Conservation (phyloP, 495 filamentous ascomycete genomes). For the Penicillium riverlandense region DNA sequence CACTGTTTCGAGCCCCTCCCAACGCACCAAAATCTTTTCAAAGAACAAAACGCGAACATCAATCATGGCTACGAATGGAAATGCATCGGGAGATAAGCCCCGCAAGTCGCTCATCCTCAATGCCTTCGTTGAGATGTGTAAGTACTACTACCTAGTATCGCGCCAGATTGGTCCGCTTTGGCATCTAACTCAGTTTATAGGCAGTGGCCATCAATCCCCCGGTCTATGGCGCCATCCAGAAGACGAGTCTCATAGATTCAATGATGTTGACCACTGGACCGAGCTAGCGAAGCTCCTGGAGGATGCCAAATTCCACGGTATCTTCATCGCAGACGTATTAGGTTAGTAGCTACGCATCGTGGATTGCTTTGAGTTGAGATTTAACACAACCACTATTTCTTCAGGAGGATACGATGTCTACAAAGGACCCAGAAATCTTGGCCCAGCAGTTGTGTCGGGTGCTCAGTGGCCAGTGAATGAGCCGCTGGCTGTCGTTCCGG, state of each 20-base stretch:
- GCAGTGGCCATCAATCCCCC: constrained; percentile 47
- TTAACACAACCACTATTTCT: neutral
- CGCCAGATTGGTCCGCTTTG: neutral
- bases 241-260: constrained; percentile 46
- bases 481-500: constrained; percentile 35
- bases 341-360: constrained; percentile 13
- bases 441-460: constrained; percentile 50
- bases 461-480: constrained; percentile 64
- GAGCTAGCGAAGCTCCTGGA: constrained; percentile 44
- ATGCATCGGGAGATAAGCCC: constrained; percentile 5
- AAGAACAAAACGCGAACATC: constrained; percentile 1
- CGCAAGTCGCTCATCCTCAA: constrained; percentile 50
- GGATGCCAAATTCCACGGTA: constrained; percentile 46
- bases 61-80: neutral
- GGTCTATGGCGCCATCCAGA: constrained; percentile 48
- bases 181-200: constrained; percentile 12
- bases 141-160: neutral
- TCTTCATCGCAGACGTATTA: constrained; percentile 50
- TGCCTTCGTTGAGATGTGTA: constrained; percentile 53
- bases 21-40: neutral
- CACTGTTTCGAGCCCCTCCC: neutral
- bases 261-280: constrained; percentile 44
- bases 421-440: constrained; percentile 48
- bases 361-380: neutral
- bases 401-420: constrained; percentile 60